These are phyloP conservation scores for Termitomyces sp. DNA, from an alignment of 768 basidiomycete genomes.

Conservation along the genomic window DNA sequence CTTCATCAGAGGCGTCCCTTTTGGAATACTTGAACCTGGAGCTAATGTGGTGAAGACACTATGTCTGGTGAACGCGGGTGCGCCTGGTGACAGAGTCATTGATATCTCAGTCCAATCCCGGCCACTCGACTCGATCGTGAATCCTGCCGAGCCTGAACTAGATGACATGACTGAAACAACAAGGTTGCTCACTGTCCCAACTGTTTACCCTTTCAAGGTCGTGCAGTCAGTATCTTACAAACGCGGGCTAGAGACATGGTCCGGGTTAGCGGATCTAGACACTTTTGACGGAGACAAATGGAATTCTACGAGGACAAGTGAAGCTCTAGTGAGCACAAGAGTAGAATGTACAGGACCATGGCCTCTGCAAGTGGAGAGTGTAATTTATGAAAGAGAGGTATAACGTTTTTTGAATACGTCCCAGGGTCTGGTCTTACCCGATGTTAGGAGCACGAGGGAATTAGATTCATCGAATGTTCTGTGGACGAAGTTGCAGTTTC, in stretches of 20 bases:
- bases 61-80: slow-evolving; percentile 56
- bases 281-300: slow-evolving; percentile 51
- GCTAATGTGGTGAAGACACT: slow-evolving; percentile 58
- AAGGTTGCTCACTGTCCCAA: slow-evolving; percentile 63
- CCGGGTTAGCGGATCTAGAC: slow-evolving; percentile 48
- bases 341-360: slow-evolving; percentile 56
- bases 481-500: slow-evolving; percentile 43
- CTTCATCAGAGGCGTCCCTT: slow-evolving; percentile 67
- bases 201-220: slow-evolving; percentile 56
- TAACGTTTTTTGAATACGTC: not conserved
- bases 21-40: slow-evolving; percentile 63
- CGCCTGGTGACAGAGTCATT: slow-evolving; percentile 65
- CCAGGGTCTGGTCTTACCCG: not conserved
- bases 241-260: slow-evolving; percentile 34
- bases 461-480: slow-evolving; percentile 51
- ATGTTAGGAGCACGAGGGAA: slow-evolving; percentile 38
- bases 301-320: slow-evolving; percentile 48
- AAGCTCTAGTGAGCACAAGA: slow-evolving; percentile 51
- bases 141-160: slow-evolving; percentile 19
- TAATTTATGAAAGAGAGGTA: slow-evolving; percentile 48
- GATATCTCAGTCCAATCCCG: slow-evolving; percentile 79
- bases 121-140: slow-evolving; percentile 26
- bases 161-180: slow-evolving; percentile 55
- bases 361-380: slow-evolving; percentile 46
- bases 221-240: slow-evolving; percentile 53